Evolutionary conservation across 495 filamentous ascomycete genomes (phyloP), one percentile per base, ranked within the genome.

Genomic region (Penicillium odoratum): DNA sequence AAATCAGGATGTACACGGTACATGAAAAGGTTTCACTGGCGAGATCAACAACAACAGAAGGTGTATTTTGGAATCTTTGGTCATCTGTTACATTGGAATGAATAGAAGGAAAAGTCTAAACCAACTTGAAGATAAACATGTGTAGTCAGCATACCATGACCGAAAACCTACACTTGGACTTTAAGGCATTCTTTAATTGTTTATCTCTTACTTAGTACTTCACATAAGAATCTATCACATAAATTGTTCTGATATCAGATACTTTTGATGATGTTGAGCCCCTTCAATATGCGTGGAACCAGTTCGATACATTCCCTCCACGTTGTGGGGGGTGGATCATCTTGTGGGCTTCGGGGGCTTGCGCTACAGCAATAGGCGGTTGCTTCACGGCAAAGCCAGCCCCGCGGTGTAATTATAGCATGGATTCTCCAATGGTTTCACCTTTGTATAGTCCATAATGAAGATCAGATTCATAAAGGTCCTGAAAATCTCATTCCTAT

Each of bases 251-350:
- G 21, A 21, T 28, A 10, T 3, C 8, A 16, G 15, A 40, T 5
- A 40, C 38, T 40, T 40, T 11, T 16, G 38, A 13, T 40, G 38
- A 40, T 13, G 13, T 40, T 3, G 44, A 47, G 18, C 44, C 18
- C 21, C 26, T 31, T 40, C 16, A 40, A 21, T 8, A 34, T 51
- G 29, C 48, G 44, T 63, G 48, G 49, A 44, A 59, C 52, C 36
- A 49, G 30, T 36, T 45, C 34, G 51, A 59, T 59, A 60, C 46
- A 59, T 62, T 59, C 60, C 47, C 31, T 64, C 56, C 66, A 65
- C 64, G 62, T 63, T 69, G 66, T 69, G 66, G 66, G 59, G 66
- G 46, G 59, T 60, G 66, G 66, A 67, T 67, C 65, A 53, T 49
- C 59, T 38, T 48, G 50, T 61, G 57, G 57, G 55, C 60, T 50